Percentiles rank a stretch among this genome's conserved stretches.
phyloP scores from a whole-genome alignment of 176 grass and related monocot genomes.

The Pharus latifolius region DNA sequence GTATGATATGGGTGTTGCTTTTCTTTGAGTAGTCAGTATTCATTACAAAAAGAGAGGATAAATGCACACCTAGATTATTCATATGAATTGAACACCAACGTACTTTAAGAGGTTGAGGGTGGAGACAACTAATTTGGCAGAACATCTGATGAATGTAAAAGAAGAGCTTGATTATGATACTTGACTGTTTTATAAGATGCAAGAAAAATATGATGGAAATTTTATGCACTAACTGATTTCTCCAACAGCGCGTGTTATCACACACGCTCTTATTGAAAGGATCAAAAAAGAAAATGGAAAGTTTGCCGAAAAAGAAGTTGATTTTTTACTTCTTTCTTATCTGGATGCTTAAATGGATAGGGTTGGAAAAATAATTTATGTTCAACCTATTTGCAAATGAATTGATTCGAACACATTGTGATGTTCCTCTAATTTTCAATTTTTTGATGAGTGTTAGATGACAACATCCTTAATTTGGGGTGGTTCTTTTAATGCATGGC shows the following conservation, averaged over 20 bases:
- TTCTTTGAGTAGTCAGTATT: not conserved
- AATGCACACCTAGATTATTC: not conserved
- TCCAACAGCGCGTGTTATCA: not conserved
- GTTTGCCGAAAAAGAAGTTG: not conserved
- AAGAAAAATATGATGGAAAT: too few species aligned
- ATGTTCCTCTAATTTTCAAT: not conserved
- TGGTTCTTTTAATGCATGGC: not conserved
- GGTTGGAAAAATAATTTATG: not conserved
- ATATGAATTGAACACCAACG: not conserved
- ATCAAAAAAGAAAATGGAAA: not conserved
- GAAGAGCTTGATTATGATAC: not conserved
- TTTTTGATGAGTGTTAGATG: not conserved
- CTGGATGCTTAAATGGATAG: not conserved
- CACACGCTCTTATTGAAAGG: not conserved
- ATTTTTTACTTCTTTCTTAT: not conserved
- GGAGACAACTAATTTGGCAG: not conserved
- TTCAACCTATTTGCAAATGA: not conserved
- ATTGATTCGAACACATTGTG: not conserved
- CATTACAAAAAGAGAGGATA: not conserved
- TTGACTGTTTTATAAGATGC: too few species aligned
- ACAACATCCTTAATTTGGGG: not conserved
- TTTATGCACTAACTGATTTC: too few species aligned
- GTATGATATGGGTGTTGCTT: too few species aligned
- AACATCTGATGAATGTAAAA: not conserved
- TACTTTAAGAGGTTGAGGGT: not conserved